Evolutionary conservation across 2,329 filamentous ascomycete genomes (phyloP).

Genomic region (Phymatotrichopsis omnivora): DNA sequence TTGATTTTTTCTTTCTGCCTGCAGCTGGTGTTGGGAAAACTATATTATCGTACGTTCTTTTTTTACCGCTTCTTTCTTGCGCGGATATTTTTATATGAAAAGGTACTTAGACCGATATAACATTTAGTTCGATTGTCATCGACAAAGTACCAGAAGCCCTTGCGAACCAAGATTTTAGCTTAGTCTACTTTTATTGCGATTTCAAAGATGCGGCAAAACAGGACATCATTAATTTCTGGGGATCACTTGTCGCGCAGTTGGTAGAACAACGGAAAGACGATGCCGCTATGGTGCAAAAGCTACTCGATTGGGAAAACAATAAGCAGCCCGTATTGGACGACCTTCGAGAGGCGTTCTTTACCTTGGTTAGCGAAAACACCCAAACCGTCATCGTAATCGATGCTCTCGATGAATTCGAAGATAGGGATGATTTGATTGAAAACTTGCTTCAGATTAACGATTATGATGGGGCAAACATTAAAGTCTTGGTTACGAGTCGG

Average conservation of each 20-base stretch:
- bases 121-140: constrained; percentile 14
- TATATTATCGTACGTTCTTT: constrained; percentile 15
- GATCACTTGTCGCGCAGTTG: constrained; percentile 15
- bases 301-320: background rate
- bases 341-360: background rate
- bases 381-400: background rate
- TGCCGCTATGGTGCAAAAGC: constrained; percentile 4
- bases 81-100: too few relatives aligned
- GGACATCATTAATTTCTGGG: constrained; percentile 1
- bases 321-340: background rate
- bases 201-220: constrained; percentile 13
- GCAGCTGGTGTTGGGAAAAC: constrained; percentile 21
- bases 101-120: background rate
- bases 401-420: background rate
- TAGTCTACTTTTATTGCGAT: constrained; percentile 21
- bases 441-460: background rate
- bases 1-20: background rate
- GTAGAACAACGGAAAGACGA: background rate
- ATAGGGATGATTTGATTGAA: background rate
- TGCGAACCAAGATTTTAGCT: background rate
- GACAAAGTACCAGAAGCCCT: constrained; percentile 5
- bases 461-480: background rate
- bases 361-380: background rate
- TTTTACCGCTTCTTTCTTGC: too few relatives aligned
- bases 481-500: constrained; percentile 1